phyloP scores from a whole-genome alignment of 768 basidiomycete genomes.

The Termitomyces eurrhizus region DNA sequence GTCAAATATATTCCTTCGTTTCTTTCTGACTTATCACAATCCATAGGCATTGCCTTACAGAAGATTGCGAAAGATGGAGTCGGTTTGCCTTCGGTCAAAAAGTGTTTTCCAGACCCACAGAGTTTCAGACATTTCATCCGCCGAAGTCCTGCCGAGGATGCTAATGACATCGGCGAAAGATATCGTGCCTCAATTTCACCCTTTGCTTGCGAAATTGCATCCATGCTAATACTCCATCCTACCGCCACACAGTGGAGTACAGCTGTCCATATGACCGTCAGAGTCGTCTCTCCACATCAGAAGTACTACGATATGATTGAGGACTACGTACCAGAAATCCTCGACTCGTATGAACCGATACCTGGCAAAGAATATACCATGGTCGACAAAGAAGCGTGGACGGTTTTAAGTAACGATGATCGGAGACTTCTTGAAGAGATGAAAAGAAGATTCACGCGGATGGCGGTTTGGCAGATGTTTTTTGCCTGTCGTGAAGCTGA shows the following conservation, averaged over 20 bases:
- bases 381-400: constrained; percentile 1
- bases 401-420: not conserved
- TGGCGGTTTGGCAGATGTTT: constrained; percentile 9
- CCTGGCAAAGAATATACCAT: not conserved
- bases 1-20: not conserved
- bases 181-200: not conserved
- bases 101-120: not conserved
- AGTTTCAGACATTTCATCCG: not conserved
- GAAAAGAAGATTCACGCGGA: not conserved
- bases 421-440: not conserved
- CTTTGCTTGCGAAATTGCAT: not conserved
- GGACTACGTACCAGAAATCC: not conserved
- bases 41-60: not conserved
- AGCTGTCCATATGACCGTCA: not conserved
- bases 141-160: not conserved
- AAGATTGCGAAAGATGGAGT: not conserved
- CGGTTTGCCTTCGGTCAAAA: not conserved
- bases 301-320: not conserved
- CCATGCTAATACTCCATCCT: constrained; percentile 5
- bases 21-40: not conserved
- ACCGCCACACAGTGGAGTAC: not conserved
- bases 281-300: not conserved
- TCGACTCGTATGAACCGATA: not conserved
- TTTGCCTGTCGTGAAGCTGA: constrained; percentile 4
- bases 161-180: not conserved